Evolutionary conservation across 805 yeast genomes (phyloP).

Genomic region (Brettanomyces nanus): DNA sequence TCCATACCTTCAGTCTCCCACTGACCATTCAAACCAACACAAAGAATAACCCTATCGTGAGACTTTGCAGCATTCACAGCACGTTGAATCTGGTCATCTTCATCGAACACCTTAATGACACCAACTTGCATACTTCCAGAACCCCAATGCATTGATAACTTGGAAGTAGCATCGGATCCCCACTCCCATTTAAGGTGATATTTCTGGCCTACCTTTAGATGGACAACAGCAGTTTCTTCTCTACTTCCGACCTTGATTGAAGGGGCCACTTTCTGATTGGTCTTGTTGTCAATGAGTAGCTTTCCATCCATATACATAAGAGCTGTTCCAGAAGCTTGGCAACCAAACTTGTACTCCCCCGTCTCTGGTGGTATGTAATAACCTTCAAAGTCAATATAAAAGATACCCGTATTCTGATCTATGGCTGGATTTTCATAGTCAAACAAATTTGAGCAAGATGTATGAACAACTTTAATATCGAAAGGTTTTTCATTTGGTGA

Average conservation of each 20-base stretch:
- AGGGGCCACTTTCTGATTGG: conserved; percentile 31
- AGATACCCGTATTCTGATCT: conserved; percentile 15
- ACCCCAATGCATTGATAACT: conserved; percentile 13
- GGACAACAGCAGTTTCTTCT: background rate
- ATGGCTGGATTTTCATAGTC: conserved; percentile 16
- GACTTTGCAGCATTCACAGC: conserved; percentile 43
- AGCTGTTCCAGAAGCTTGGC: conserved; percentile 34
- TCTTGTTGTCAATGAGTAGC: conserved; percentile 37
- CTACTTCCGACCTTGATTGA: conserved; percentile 25
- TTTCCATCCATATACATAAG: conserved; percentile 34
- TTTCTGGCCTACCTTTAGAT: conserved; percentile 26
- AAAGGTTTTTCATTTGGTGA: conserved; percentile 16
- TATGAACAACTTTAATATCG: conserved; percentile 19
- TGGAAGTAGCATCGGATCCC: conserved; percentile 33
- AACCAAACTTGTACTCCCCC: conserved; percentile 32
- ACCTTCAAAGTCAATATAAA: conserved; percentile 33
- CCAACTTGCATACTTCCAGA: conserved; percentile 24
- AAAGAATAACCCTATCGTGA: conserved; percentile 45
- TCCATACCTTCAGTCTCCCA: conserved; percentile 59
- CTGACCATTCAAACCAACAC: conserved; percentile 44
- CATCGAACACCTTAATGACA: conserved; percentile 20
- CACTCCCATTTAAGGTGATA: conserved; percentile 33
- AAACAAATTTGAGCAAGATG: conserved; percentile 12
- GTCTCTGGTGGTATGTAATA: conserved; percentile 29
- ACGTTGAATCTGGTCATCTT: conserved; percentile 25